Conservation (phyloP, 305 asterid species). For the Solanum aculeatissimum region DNA sequence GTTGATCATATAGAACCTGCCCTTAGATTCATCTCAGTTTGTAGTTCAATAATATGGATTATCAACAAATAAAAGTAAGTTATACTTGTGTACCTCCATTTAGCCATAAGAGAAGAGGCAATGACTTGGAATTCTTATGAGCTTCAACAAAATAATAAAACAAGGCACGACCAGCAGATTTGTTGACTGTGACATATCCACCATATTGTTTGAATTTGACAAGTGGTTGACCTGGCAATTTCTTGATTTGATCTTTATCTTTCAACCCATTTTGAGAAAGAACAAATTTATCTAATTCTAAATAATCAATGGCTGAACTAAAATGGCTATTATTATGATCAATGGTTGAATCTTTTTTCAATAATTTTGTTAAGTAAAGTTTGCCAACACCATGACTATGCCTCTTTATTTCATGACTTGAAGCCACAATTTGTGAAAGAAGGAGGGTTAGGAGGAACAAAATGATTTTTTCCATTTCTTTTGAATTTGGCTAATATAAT, state of each 20-base stretch:
- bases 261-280: conserved; percentile 28
- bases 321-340: neutral
- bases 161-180: conserved; percentile 32
- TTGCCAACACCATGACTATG: neutral
- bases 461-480: neutral
- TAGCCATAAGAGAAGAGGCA: conserved; percentile 50
- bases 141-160: conserved; percentile 51
- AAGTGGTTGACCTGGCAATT: conserved; percentile 43
- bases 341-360: neutral
- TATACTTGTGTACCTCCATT: conserved; percentile 35
- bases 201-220: conserved; percentile 43
- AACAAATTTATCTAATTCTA: neutral
- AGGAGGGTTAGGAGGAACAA: neutral
- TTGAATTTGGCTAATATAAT: neutral
- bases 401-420: neutral
- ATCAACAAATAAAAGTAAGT: neutral
- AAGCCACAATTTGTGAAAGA: neutral
- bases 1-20: neutral
- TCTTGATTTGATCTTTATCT: conserved; percentile 22
- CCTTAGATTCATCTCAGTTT: neutral
- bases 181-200: conserved; percentile 51
- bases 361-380: neutral
- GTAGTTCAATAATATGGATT: neutral
- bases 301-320: neutral
- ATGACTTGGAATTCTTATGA: conserved; percentile 11